Base-by-base conservation (phyloP, 805 yeast genomes). In the Candida khao-thaluensis region DNA sequence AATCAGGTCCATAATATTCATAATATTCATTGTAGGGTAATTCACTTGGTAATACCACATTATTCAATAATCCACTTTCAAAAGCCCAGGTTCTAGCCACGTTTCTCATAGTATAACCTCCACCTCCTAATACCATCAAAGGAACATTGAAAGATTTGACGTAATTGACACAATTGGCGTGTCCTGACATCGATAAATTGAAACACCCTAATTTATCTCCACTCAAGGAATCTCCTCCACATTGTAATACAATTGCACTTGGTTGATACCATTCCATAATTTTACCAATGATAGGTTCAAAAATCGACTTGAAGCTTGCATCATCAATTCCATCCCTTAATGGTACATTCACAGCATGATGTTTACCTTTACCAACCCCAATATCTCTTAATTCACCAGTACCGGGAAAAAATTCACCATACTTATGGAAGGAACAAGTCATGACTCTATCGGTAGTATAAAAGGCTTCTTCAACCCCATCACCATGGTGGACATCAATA, bases 381-480 rank as follows among this genome's bases (percentile, higher is more conserved):
- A 73, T 76, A 53, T 91, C 99, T 55, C 91, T 85, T 43, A 89
- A 73, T 57, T 86, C 88, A 30, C 99, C 99, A 0, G 99, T 91
- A 16, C 96, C 98, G 2, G 99, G 99, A 76, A 91, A 91, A 59
- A 89, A 91, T 62, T 88, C 93, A 18, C 98, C 98, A 60, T 85
- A 91, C 63, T 90, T 91, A 71, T 90, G 98, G 74, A 90, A 90
- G 8, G 95, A 85, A 55, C 90, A 87, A 1, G 97, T 89, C 96
- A 90, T 89, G 37, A 90, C 98, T 46, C 98, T 71, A 62, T 90
- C 97, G 2, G 96, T 86, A 16, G 95, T 79, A 67, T 91, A 87
- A 56, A 91, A 91, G 0, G 98, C 97, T 64, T 91, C 99, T 63
- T 91, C 96, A 15, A 91, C 99, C 48, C 98, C 99, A 64, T 91